A percentile compares a stretch with the other conserved stretches of the same genome.
Evolutionary conservation across 179 eudicot genomes (phyloP).

Genomic region (Vitellaria paradoxa): DNA sequence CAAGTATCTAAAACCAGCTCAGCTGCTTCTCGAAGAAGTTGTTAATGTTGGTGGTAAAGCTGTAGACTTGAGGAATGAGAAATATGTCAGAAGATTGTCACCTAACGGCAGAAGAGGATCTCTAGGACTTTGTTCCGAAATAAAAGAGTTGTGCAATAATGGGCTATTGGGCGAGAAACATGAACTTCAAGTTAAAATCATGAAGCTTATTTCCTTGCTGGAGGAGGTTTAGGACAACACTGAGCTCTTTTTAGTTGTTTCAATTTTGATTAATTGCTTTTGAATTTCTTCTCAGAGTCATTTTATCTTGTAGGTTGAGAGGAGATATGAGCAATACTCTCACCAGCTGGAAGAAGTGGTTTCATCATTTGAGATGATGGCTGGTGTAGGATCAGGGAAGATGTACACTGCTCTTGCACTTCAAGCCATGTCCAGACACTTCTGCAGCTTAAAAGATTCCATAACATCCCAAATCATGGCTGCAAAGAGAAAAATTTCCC

Average conservation of each 20-base stretch:
- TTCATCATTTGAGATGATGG: conserved; percentile 71
- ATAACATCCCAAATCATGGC: conserved; percentile 58
- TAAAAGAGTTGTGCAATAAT: conserved; percentile 51
- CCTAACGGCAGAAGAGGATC: conserved; percentile 31
- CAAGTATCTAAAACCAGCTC: conserved; percentile 66
- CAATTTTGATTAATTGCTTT: background rate
- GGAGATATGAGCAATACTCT: conserved; percentile 59
- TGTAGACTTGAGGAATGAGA: conserved; percentile 42
- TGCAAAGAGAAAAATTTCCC: conserved; percentile 27
- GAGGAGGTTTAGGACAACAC: conserved; percentile 61
- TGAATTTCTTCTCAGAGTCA: background rate
- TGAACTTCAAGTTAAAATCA: conserved; percentile 50
- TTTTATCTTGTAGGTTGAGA: conserved; percentile 57
- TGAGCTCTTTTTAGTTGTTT: background rate
- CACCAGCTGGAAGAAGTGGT: conserved; percentile 57
- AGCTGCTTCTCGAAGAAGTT: conserved; percentile 65
- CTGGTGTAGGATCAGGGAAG: conserved; percentile 57
- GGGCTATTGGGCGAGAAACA: conserved; percentile 51
- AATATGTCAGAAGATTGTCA: conserved; percentile 30
- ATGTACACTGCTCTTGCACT: conserved; percentile 70
- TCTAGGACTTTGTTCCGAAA: conserved; percentile 41
- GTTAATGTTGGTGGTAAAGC: conserved; percentile 51
- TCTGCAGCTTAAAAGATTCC: conserved; percentile 65
- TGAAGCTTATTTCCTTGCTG: conserved; percentile 70
- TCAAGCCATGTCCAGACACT: conserved; percentile 65